A percentile compares a stretch with the other conserved stretches of the same genome.
These are phyloP conservation scores for Hypomontagnella monticulosa DNA, from an alignment of 495 filamentous ascomycete genomes.

Conservation along the genomic window DNA sequence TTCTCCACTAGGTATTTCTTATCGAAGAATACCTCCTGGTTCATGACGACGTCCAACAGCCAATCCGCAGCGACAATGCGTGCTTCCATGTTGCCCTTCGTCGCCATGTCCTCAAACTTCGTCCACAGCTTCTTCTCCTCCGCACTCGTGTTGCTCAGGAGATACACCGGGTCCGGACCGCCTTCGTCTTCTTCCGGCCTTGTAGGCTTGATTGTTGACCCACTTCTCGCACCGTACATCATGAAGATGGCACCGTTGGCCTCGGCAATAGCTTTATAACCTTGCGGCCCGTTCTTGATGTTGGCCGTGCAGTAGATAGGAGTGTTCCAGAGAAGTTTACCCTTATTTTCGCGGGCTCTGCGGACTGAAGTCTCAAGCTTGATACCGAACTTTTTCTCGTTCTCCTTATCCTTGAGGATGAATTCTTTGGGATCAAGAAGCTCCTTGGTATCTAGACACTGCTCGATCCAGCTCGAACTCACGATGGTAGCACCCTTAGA, in stretches of 20 bases:
- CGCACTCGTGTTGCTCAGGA: constrained; percentile 70
- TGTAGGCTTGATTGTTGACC: constrained; percentile 65
- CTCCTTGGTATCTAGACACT: constrained; percentile 68
- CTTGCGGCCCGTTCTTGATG: constrained; percentile 82
- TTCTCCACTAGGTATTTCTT: constrained; percentile 65
- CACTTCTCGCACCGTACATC: constrained; percentile 77
- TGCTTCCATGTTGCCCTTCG: constrained; percentile 73
- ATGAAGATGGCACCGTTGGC: constrained; percentile 87
- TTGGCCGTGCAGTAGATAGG: constrained; percentile 82
- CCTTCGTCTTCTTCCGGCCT: constrained; percentile 66
- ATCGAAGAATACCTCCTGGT: constrained; percentile 74
- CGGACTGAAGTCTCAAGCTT: constrained; percentile 69
- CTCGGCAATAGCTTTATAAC: constrained; percentile 82
- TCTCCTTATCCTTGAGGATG: constrained; percentile 71
- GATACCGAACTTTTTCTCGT: constrained; percentile 74
- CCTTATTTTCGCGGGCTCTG: constrained; percentile 78
- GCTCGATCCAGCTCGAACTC: constrained; percentile 79
- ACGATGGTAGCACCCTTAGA: constrained; percentile 80
- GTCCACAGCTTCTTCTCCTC: constrained; percentile 81
- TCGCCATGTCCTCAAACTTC: constrained; percentile 79
- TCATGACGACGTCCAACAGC: constrained; percentile 89
- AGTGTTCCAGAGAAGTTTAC: constrained; percentile 74
- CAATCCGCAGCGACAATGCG: constrained; percentile 85
- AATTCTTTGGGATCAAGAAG: constrained; percentile 69
- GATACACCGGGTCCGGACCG: constrained; percentile 76